Percentiles rank a stretch among this genome's conserved stretches.
These are phyloP conservation scores for Tremella yokohamensis DNA, from an alignment of 768 basidiomycete genomes.

Conservation along the genomic window DNA sequence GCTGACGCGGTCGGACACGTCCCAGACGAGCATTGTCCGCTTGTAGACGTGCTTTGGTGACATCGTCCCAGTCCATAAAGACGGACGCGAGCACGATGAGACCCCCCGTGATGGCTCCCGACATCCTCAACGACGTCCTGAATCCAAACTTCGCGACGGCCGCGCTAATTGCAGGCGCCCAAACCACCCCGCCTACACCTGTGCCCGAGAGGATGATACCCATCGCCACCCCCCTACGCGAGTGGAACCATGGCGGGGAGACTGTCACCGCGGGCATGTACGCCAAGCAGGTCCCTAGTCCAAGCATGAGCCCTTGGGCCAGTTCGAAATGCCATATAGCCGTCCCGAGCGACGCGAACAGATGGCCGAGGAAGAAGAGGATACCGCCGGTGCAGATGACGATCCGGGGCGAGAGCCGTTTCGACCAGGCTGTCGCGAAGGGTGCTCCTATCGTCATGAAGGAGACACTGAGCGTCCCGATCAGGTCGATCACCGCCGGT, in stretches of 20 bases:
- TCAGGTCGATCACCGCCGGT: constrained; percentile 13
- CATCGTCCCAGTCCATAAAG: constrained; percentile 21
- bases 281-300: constrained; percentile 25
- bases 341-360: background rate
- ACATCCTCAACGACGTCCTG: constrained; percentile 20
- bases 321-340: constrained; percentile 16
- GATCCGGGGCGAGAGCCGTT: constrained; percentile 10
- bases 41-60: constrained; percentile 6
- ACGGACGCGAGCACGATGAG: constrained; percentile 9
- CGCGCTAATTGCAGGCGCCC: constrained; percentile 22
- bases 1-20: background rate
- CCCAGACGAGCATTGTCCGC: constrained; percentile 8
- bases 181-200: constrained; percentile 36
- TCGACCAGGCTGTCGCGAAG: constrained; percentile 11
- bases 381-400: constrained; percentile 3
- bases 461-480: constrained; percentile 7
- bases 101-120: constrained; percentile 12
- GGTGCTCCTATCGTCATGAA: constrained; percentile 16
- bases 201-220: constrained; percentile 43
- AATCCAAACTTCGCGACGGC: constrained; percentile 17
- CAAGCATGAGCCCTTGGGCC: constrained; percentile 18
- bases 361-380: background rate
- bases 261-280: constrained; percentile 30
- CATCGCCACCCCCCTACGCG: constrained; percentile 30
- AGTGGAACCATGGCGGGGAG: constrained; percentile 32